Evolutionary conservation across 2,329 filamentous ascomycete genomes (phyloP).

Genomic region (Ceratocystis albifundus): DNA sequence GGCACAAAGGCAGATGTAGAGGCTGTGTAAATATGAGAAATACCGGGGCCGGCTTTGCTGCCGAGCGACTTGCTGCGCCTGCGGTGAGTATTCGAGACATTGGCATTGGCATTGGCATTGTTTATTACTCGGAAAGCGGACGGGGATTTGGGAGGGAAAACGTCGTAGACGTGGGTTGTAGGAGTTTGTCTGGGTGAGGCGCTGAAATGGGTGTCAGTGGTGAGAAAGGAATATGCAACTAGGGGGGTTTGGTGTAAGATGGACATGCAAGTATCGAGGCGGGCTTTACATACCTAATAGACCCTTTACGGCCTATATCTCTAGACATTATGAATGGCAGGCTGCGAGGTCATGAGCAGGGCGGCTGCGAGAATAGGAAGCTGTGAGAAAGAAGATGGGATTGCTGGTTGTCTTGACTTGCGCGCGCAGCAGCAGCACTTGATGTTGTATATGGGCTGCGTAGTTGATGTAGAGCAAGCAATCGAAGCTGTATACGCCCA

Average conservation of each 20-base stretch:
- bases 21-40: conserved; percentile 11
- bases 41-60: conserved; percentile 13
- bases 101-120: not conserved
- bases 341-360: not conserved
- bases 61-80: conserved; percentile 13
- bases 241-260: not conserved
- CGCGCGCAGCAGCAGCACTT: not conserved
- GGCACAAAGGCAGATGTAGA: not conserved
- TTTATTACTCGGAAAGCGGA: not conserved
- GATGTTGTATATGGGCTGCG: not conserved
- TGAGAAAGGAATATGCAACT: not conserved
- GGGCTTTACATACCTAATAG: conserved; percentile 9
- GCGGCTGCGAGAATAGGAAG: not conserved
- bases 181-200: not conserved
- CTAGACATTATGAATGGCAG: conserved; percentile 11
- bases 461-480: too few relatives aligned
- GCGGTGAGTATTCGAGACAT: not conserved
- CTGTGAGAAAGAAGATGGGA: conserved; percentile 1
- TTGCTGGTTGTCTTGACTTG: not conserved
- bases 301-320: conserved; percentile 15
- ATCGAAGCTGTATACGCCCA: too few relatives aligned
- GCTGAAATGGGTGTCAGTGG: conserved; percentile 10
- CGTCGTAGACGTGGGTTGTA: conserved; percentile 15
- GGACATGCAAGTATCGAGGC: not conserved
- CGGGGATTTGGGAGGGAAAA: conserved; percentile 11